A percentile compares a stretch with the other conserved stretches of the same genome.
Conservation (phyloP, 257 asterid species). For the Voacanga thouarsii region DNA sequence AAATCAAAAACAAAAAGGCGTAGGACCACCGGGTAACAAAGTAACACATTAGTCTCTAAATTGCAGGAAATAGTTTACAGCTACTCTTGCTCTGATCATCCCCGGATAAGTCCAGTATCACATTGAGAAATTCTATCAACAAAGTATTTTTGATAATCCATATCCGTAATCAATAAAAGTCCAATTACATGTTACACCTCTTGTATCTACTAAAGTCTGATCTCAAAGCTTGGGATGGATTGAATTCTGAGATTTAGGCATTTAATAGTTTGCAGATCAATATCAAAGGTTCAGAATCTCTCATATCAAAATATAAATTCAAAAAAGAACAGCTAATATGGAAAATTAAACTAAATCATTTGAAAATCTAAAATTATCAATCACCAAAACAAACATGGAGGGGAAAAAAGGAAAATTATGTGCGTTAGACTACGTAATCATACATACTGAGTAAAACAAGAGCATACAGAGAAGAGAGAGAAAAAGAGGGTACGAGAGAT, state of each 20-base stretch:
- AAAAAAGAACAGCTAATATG: not conserved
- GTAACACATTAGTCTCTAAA: not conserved
- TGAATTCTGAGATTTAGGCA: not conserved
- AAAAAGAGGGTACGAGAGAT: conserved; percentile 47
- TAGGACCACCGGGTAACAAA: not conserved
- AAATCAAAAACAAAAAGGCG: not conserved
- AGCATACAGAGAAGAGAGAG: not conserved
- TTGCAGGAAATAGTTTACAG: not conserved
- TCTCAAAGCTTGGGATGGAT: not conserved
- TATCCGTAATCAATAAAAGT: not conserved
- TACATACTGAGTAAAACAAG: not conserved
- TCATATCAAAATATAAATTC: not conserved
- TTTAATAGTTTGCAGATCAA: not conserved
- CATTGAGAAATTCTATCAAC: not conserved
- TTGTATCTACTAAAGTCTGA: not conserved
- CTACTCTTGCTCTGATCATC: not conserved
- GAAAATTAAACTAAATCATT: not conserved
- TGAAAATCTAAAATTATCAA: no score
- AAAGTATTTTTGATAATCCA: not conserved
- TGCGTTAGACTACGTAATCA: no score
- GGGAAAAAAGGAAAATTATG: not conserved
- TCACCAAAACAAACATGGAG: not conserved
- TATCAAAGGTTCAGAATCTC: not conserved
- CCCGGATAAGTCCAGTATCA: not conserved
- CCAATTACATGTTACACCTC: no score